Base-by-base conservation (phyloP, 305 asterid genomes). In the Euphrasia arctica region DNA sequence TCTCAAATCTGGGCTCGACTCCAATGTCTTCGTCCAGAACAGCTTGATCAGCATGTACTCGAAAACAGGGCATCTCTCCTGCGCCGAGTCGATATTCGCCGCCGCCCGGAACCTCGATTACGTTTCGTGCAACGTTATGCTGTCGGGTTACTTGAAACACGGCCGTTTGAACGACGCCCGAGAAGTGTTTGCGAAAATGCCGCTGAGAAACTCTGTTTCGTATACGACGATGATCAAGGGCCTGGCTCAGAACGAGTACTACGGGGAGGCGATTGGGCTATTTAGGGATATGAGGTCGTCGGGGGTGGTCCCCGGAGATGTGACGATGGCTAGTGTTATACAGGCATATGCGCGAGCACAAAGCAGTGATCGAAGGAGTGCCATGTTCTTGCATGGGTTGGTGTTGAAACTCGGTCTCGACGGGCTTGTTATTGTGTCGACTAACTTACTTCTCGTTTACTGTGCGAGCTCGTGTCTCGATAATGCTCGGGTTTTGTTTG, bases 161-260 rank as follows among this genome's bases (percentile, higher is more conserved):
- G 86, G 96, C 1, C 34, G 12, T 64, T 34, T 85, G 78, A 72
- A 58, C 13, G 87, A 84, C 14, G 97, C 98, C 0, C 66, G 69
- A 41, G 75, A 77, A 18, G 22, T 92, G 94, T 92, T 92, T 66
- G 96, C 65, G 78, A 84, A 70, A 84, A 92, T 89, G 98, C 76
- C 90, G 51, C 70, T 32, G 0, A 89, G 64, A 65, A 82, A 80
- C 45, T 78, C 80, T 39, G 88, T 84, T 28, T 84, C 98, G 3
- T 89, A 81, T 58, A 90, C 97, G 39, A 85, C 96, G 45, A 77
- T 88, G 90, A 84, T 93, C 59, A 80, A 82, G 84, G 97, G 90
- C 28, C 76, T 88, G 70, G 81, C 85, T 47, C 81, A 80, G 62
- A 76, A 80, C 51, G 94, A 78, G 62, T 75, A 55, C 49, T 85